Base-by-base conservation (phyloP, 2,329 filamentous ascomycete species). In the Exophiala viscosa region DNA sequence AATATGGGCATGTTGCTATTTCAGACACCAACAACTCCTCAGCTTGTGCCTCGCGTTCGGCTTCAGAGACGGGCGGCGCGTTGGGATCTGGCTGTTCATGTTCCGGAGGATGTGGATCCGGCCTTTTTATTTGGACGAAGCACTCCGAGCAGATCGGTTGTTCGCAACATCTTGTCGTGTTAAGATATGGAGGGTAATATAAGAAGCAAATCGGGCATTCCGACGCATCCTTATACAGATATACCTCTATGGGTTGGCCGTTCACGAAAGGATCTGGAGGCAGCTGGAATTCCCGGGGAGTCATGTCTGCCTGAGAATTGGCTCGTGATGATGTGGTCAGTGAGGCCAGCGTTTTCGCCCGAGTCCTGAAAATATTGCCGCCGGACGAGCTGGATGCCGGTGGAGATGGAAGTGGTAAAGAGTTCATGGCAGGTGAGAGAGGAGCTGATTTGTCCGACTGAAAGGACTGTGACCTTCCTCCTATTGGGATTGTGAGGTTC, bases 161-260 rank as follows among this genome's bases (percentile, higher is more conserved):
- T 64, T 96, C 90, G 69, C 93, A 99, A 68, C 93, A 99, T 60
- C 93, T 80, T 0, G 93, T 99, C 60, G 85, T 87, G 72, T 99
- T 99, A 28, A 99, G 78, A 66, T 95, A 95, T 3, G 90, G 90
- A 0, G 93, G 93, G 62, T 97, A 99, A 63, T 90, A 95, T 48
- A 97, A 77, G 68, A 97, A 96, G 74, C 93, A 99, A 57, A 99
- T 96, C 4, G 93, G 92, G 64, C 93, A 99, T 67, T 99, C 93
- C 5, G 77, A 74, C 3, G 90, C 86, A 61, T 95, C 84, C 68
- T 96, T 96, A 76, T 99, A 99, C 1, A 99, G 75, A 60, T 89
- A 92, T 1, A 91, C 92, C 70, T 97, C 93, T 41, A 97, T 78
- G 1, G 88, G 87, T 62, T 96, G 90, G n/a, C 93, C 92, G 62